phyloP scores from a whole-genome alignment of 2,329 filamentous ascomycete genomes.

The Cordyceps cateniannulata region DNA sequence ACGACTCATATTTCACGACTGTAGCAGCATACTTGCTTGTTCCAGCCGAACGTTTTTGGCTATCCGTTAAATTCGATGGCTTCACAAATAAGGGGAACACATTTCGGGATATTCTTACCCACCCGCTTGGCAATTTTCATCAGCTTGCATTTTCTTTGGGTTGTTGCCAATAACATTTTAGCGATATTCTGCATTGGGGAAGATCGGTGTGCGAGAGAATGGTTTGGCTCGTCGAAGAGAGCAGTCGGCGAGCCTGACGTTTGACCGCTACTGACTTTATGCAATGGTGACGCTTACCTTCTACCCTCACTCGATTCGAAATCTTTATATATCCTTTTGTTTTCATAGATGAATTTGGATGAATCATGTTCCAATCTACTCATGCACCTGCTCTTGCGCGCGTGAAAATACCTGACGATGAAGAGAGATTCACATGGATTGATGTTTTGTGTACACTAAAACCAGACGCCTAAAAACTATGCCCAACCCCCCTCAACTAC shows the following conservation, averaged over 20 bases:
- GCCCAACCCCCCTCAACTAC: not conserved
- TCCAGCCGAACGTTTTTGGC: not conserved
- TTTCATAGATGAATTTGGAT: conserved; percentile 28
- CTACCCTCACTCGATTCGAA: conserved; percentile 17
- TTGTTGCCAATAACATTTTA: conserved; percentile 7
- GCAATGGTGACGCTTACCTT: not conserved
- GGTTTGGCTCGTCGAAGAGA: not conserved
- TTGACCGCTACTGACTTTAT: not conserved
- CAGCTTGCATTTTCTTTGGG: conserved; percentile 6
- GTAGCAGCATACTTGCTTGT: not conserved
- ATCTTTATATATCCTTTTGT: conserved; percentile 27
- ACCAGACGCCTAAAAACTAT: conserved; percentile 1
- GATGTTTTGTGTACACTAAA: not conserved
- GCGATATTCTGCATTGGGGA: conserved; percentile 7
- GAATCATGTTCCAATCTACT: conserved; percentile 3
- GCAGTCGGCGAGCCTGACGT: not conserved
- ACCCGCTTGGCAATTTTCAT: not conserved
- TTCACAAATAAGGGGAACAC: not conserved
- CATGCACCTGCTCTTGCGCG: not conserved
- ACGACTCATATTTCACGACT: not conserved
- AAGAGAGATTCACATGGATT: conserved; percentile 4
- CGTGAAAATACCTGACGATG: not conserved
- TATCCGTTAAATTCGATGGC: not conserved
- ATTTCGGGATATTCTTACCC: not conserved
- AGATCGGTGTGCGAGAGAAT: not conserved